These are phyloP conservation scores for Trichosporon coremiiforme DNA, from an alignment of 1,284 basidiomycete species.

Conservation along the genomic window DNA sequence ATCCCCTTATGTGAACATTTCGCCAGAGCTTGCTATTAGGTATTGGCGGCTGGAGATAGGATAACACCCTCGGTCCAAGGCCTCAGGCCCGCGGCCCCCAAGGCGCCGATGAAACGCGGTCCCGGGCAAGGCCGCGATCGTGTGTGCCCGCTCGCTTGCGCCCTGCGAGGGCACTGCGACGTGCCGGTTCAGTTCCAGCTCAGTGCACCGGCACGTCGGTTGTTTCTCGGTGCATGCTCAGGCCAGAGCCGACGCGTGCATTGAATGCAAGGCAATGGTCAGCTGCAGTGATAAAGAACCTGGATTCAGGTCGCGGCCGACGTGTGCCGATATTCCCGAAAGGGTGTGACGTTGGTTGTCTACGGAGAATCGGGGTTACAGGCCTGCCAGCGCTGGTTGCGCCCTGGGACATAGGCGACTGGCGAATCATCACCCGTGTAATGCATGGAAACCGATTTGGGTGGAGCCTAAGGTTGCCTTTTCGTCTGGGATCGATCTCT, in stretches of 20 bases:
- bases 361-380: slow-evolving; percentile 19
- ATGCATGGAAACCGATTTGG: slow-evolving; percentile 8
- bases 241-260: slow-evolving; percentile 3
- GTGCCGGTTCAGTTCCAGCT: neutral
- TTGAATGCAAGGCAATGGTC: neutral
- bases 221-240: neutral
- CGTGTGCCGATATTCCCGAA: slow-evolving; percentile 18
- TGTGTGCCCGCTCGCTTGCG: neutral
- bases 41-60: neutral
- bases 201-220: slow-evolving; percentile 1
- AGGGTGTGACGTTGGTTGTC: slow-evolving; percentile 18
- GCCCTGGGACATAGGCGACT: slow-evolving; percentile 10
- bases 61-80: neutral
- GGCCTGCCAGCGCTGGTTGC: slow-evolving; percentile 10
- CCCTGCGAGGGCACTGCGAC: neutral
- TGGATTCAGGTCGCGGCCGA: slow-evolving; percentile 15
- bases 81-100: slow-evolving; percentile 6
- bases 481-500: slow-evolving; percentile 17
- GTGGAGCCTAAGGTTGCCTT: slow-evolving; percentile 10
- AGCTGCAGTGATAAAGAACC: neutral
- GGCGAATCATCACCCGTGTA: slow-evolving; percentile 7
- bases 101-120: slow-evolving; percentile 6
- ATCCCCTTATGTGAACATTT: neutral
- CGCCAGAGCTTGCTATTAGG: neutral
- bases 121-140: neutral